Conservation (phyloP, 345 rosid species). For the Heritiera littoralis region DNA sequence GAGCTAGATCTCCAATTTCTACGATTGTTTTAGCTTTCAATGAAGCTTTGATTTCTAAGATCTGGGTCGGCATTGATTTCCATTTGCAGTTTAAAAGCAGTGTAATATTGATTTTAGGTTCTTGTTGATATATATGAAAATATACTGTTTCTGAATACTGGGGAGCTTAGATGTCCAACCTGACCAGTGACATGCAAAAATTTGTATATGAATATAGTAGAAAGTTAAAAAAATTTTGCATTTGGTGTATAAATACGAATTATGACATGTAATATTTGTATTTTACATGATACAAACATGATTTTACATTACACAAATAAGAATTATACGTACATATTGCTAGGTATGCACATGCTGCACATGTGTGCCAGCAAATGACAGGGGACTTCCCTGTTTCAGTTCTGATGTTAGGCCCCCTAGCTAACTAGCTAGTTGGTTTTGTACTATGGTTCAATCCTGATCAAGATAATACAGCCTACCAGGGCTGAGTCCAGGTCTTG, state of each 20-base stretch:
- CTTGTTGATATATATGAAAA: not conserved
- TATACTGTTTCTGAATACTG: slow-evolving; percentile 12
- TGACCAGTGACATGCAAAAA: not conserved
- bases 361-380: slow-evolving; percentile 18
- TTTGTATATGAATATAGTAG: too few relatives aligned
- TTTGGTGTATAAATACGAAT: too few relatives aligned
- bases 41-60: not conserved
- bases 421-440: not conserved
- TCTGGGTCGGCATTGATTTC: not conserved
- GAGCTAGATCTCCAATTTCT: not conserved
- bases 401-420: not conserved
- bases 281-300: too few relatives aligned
- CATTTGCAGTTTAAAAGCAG: not conserved
- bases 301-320: too few relatives aligned
- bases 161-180: slow-evolving; percentile 15
- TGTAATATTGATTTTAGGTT: not conserved
- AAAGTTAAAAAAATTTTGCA: too few relatives aligned
- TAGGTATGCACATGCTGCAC: not conserved
- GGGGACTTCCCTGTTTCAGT: not conserved
- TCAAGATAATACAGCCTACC: not conserved
- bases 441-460: not conserved
- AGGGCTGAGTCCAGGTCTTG: not conserved
- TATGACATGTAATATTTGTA: too few relatives aligned
- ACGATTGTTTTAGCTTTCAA: slow-evolving; percentile 9
- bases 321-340: too few relatives aligned